Conservation (phyloP, 768 basidiomycete genomes). For the Suillus weaverae region DNA sequence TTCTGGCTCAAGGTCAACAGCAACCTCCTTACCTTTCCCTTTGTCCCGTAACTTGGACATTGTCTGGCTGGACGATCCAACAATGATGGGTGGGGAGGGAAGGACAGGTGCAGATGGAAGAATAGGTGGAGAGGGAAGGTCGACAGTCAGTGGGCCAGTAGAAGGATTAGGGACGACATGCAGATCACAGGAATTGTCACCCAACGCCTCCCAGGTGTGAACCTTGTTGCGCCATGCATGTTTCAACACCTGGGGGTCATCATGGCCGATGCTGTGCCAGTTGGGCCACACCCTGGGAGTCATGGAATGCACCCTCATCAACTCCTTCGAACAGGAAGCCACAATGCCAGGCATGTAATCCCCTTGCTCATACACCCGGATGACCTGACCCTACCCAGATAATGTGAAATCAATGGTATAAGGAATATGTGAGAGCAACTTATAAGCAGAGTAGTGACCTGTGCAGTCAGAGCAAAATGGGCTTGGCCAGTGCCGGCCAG, state of each 20-base stretch:
- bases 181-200: neutral
- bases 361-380: too few relatives aligned
- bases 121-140: too few relatives aligned
- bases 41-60: too few relatives aligned
- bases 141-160: neutral
- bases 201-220: neutral
- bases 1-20: too few relatives aligned
- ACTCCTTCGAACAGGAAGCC: neutral
- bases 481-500: too few relatives aligned
- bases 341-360: neutral
- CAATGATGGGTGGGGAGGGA: too few relatives aligned
- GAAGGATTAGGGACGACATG: too few relatives aligned
- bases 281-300: neutral
- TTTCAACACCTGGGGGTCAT: neutral
- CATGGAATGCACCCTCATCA: neutral
- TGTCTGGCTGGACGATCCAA: rapidly evolving
- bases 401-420: too few relatives aligned
- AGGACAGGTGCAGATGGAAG: too few relatives aligned
- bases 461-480: too few relatives aligned
- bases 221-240: neutral
- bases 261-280: neutral
- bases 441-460: neutral
- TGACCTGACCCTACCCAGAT: neutral
- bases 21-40: too few relatives aligned
- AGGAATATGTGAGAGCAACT: too few relatives aligned